Evolutionary conservation across 169 alveolate species (phyloP), one percentile per base, ranked within the genome.

Genomic region (Prorocentrum cordatum): DNA sequence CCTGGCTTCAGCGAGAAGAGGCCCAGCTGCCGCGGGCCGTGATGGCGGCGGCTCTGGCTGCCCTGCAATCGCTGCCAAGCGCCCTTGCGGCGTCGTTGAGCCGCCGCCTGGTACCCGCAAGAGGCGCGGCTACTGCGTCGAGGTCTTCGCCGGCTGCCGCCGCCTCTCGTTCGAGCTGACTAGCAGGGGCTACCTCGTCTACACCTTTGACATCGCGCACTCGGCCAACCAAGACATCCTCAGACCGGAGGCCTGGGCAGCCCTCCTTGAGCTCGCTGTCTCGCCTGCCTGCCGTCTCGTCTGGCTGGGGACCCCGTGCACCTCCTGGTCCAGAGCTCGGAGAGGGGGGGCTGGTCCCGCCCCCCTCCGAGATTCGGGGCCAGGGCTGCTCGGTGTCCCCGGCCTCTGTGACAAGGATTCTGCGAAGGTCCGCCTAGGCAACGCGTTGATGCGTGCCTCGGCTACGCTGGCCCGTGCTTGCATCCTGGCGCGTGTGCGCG

Each of bases 401-500:
- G n/a, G 22, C 32, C 29, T 39, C 26, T 3, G 24, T 1, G 45
- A 3, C n/a, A 2, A 1, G 0, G 68, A 47, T 1, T 14, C 14
- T 3, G 1, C 0, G 0, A 26, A 47, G 16, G 47, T 31, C 2
- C 0, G 0, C 3, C 26, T 26, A 0, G 83, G 83, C 12, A 72
- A 42, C 32, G 61, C 26, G 24, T 24, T 72, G 0, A 32, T 72
- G n/a, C 35, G 0, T 0, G 20, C 2, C 22, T 29, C 67, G 7
- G n/a, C 3, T 6, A 20, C 1, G 20, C 18, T 70, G 7, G 24
- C n/a, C 0, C 2, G 1, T 12, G 2, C 20, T 16, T 0, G 26
- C 35, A 10, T 3, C 18, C 39, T 3, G 0, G n/a, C 31, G 1
- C 0, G 0, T 0, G 20, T 45, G 1, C 33, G 24, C 0, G 39